Evolutionary conservation across 177 flowering plant species (phyloP).

Genomic region (Viscum album): DNA sequence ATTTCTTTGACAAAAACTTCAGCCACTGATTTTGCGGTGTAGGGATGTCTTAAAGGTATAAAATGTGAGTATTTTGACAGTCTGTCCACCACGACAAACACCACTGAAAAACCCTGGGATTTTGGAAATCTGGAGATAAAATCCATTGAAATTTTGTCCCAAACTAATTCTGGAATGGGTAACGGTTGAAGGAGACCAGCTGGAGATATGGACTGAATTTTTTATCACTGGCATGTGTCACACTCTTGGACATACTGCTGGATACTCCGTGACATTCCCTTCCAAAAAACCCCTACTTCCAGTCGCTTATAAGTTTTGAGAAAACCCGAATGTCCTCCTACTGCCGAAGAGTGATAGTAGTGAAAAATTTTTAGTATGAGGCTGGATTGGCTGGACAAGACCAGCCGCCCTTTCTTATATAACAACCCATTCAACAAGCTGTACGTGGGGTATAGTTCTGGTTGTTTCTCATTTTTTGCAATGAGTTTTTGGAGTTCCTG

Average conservation of each 20-base stretch:
- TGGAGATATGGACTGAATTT: neutral
- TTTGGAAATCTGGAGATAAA: neutral
- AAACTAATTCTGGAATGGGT: neutral
- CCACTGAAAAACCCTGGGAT: neutral
- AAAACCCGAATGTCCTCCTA: neutral
- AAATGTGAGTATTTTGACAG: neutral
- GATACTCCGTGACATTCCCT: neutral
- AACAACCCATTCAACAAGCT: neutral
- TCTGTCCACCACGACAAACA: neutral
- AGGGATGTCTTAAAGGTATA: neutral
- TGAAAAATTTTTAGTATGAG: neutral
- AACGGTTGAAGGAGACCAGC: constrained; percentile 5
- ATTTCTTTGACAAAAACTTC: neutral
- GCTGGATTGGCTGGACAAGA: no score
- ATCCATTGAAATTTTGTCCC: neutral
- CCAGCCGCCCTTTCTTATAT: no score
- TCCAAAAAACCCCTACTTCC: neutral
- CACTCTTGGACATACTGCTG: neutral
- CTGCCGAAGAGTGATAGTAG: neutral
- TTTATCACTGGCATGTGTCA: neutral
- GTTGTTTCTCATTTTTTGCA: no score
- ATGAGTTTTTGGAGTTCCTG: no score
- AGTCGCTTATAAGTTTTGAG: neutral
- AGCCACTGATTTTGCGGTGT: neutral
- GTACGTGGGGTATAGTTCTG: no score